Evolutionary conservation across 2,329 filamentous ascomycete genomes (phyloP).

Genomic region (Aspergillus sclerotialis): DNA sequence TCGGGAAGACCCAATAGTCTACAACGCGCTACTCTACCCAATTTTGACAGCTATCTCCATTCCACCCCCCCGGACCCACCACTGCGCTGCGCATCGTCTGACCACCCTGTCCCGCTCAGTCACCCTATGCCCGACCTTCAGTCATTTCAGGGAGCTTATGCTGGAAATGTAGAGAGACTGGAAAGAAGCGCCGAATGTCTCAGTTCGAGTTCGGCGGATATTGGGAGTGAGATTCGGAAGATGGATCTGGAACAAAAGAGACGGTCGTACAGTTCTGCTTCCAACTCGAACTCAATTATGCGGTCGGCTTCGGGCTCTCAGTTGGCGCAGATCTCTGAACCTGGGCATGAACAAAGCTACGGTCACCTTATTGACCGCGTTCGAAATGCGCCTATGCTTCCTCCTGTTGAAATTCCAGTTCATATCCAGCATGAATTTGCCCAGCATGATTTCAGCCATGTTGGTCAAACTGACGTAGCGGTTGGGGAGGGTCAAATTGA

Average conservation of each 20-base stretch:
- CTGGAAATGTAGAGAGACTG: slow-evolving; percentile 43
- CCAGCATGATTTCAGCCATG: slow-evolving; percentile 3
- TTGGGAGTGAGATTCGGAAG: slow-evolving; percentile 39
- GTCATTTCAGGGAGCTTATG: slow-evolving; percentile 44
- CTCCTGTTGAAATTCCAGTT: no score
- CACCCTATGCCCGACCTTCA: slow-evolving; percentile 45
- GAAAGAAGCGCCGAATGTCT: slow-evolving; percentile 43
- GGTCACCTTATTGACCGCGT: slow-evolving; percentile 3
- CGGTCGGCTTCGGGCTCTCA: slow-evolving; percentile 32
- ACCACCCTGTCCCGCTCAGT: slow-evolving; percentile 36
- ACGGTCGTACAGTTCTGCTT: slow-evolving; percentile 34
- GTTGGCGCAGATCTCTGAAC: slow-evolving; percentile 34
- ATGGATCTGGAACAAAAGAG: slow-evolving; percentile 40
- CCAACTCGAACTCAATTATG: slow-evolving; percentile 34
- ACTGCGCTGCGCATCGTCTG: slow-evolving; percentile 34
- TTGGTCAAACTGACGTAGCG: slow-evolving; percentile 5
- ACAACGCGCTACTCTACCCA: slow-evolving; percentile 23
- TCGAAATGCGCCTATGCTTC: slow-evolving; percentile 12
- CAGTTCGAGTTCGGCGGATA: slow-evolving; percentile 39
- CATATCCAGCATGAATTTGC: slow-evolving; percentile 2
- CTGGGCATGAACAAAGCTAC: slow-evolving; percentile 29
- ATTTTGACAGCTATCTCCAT: slow-evolving; percentile 8
- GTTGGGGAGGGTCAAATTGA: slow-evolving; percentile 13
- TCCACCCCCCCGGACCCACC: slow-evolving; percentile 22
- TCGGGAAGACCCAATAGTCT: slow-evolving; percentile 15